Evolutionary conservation across 148 eudicot genomes (phyloP), one percentile per base, ranked within the genome.

Genomic region (Nepenthes mirabilis): DNA sequence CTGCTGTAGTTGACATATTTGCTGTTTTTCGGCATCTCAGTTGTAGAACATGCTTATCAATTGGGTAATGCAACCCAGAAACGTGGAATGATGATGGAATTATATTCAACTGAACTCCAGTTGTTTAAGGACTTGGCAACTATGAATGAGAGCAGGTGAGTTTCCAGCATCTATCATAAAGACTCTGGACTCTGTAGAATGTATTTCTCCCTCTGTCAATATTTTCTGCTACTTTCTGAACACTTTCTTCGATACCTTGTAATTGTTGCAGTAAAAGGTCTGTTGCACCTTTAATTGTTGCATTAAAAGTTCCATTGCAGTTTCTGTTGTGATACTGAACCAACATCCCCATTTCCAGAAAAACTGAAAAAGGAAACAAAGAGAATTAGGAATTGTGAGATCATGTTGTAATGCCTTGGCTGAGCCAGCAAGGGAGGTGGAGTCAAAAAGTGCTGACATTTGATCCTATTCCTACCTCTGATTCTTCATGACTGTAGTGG

Each of bases 61-160:
- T 60, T 83, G 80, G 87, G 78, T 32, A 94, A 80, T 74, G 93
- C 95, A 47, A 49, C 77, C 59, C 99, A 94, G 70, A 94, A 80
- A 65, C 99, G 86, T 55, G 66, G 74, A 57, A 78, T 94, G 72
- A 68, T 94, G 79, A 68, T 77, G 82, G 99, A 94, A 75, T 70
- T 89, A 47, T 94, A 89, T 65, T 94, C 97, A 47, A 80, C 96
- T 2, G 99, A 94, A 82, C 90, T 94, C 40, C 91, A 86, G 64
- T 69, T 94, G 75, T 94, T 94, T 49, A 94, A 86, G 71, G 99
- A 89, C 73, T 65, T 89, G 74, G 69, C 76, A 36, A 77, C 82
- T 47, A 68, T 77, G 56, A 86, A 84, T 60, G 97, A 94, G 66
- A 84, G 64, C 70, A 81, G 81, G 99, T 89, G 68, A 72, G 62